phyloP scores from a whole-genome alignment of 1,284 basidiomycete species.

The Puccinia coronata region DNA sequence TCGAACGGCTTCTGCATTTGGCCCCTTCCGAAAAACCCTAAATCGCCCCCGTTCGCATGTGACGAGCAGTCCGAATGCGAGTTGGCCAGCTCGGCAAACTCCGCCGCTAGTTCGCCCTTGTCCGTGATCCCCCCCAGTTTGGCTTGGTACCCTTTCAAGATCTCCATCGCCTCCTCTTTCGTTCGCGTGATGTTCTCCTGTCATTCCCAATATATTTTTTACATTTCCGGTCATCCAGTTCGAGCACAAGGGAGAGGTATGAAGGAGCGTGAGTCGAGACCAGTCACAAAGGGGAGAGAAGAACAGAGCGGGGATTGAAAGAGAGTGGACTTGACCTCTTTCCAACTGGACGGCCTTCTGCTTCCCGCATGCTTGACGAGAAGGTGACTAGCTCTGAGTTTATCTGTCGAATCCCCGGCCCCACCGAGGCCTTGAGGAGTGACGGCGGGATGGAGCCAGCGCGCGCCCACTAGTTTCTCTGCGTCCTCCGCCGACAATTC shows the following conservation, averaged over 20 bases:
- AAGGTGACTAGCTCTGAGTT: constrained; percentile 84
- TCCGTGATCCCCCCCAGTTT: constrained; percentile 54
- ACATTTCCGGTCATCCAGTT: too few relatives aligned
- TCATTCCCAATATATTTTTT: too few relatives aligned
- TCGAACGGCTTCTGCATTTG: constrained; percentile 99
- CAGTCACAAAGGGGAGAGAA: not conserved
- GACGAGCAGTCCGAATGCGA: constrained; percentile 84
- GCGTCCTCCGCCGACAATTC: constrained; percentile 63
- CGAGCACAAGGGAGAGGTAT: too few relatives aligned
- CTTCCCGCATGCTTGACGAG: constrained; percentile 88
- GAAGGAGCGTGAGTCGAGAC: not conserved
- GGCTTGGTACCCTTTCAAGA: constrained; percentile 68
- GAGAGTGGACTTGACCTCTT: constrained; percentile 53
- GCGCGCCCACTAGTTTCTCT: constrained; percentile 55
- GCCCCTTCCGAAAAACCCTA: constrained; percentile 79
- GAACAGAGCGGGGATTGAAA: not conserved
- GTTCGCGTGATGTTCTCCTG: constrained; percentile 80
- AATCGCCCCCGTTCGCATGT: constrained; percentile 75
- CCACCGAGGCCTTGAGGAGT: constrained; percentile 51
- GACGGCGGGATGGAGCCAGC: constrained; percentile 52
- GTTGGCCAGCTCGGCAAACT: constrained; percentile 74
- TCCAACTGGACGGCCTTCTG: constrained; percentile 70
- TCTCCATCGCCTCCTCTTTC: constrained; percentile 82
- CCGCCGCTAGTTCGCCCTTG: constrained; percentile 59
- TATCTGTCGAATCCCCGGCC: constrained; percentile 6